phyloP scores from a whole-genome alignment of 768 basidiomycete species.

The Auricularia sp. region DNA sequence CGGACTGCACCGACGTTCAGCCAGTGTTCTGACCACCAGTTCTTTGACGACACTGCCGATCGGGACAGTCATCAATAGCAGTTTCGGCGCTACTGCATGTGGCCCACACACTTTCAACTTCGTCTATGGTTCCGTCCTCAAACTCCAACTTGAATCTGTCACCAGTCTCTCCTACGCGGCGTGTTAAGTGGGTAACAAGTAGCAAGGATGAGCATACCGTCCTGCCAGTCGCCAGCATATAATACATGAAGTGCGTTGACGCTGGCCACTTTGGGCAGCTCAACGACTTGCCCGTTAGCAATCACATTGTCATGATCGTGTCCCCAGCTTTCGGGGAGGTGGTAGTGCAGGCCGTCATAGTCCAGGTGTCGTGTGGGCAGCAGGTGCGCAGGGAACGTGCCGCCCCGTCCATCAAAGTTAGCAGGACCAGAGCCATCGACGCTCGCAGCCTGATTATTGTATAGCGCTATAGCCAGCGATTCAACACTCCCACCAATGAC shows the following conservation, averaged over 20 bases:
- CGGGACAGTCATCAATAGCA: not conserved
- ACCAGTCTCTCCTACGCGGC: slow-evolving; percentile 30
- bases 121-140: slow-evolving; percentile 11
- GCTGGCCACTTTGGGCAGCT: slow-evolving; percentile 14
- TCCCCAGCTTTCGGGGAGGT: slow-evolving; percentile 35
- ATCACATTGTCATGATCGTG: slow-evolving; percentile 34
- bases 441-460: not conserved
- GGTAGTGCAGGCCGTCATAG: slow-evolving; percentile 24
- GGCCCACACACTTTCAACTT: slow-evolving; percentile 9
- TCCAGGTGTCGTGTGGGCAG: not conserved
- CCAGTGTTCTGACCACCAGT: slow-evolving; percentile 18
- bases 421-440: not conserved
- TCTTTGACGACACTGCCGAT: slow-evolving; percentile 10
- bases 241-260: slow-evolving; percentile 36
- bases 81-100: not conserved
- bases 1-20: slow-evolving; percentile 14
- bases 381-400: not conserved
- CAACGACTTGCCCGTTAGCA: slow-evolving; percentile 32
- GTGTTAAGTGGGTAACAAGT: no score
- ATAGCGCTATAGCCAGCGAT: not conserved
- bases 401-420: not conserved
- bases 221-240: slow-evolving; percentile 31
- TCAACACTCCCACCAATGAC: no score
- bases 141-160: slow-evolving; percentile 34
- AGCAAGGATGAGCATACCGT: slow-evolving; percentile 17